A percentile compares a stretch with the other conserved stretches of the same genome.
Conservation (phyloP, 106 monocot genomes). For the Dendrobium nobile region DNA sequence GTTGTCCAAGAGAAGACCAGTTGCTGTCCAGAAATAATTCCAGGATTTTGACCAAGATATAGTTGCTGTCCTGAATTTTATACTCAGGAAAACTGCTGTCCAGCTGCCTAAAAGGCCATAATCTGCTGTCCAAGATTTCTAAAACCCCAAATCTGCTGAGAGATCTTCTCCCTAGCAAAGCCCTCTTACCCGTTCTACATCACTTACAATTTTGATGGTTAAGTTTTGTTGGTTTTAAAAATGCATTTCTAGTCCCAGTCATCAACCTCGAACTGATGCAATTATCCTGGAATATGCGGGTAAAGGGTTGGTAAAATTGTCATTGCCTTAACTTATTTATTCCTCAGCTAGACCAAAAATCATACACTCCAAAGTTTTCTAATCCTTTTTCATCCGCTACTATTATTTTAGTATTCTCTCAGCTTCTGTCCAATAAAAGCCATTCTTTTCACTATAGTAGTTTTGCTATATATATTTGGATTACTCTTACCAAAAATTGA, state of each 20-base stretch:
- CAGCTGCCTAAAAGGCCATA: too few species aligned
- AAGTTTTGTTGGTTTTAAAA: not conserved
- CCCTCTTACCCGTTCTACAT: too few species aligned
- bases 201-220: not conserved
- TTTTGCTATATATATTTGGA: not conserved
- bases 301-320: not conserved
- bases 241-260: not conserved
- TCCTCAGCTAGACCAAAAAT: not conserved
- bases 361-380: not conserved
- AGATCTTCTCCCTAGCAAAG: too few species aligned
- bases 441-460: not conserved
- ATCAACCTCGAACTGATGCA: not conserved
- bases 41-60: too few species aligned
- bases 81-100: too few species aligned
- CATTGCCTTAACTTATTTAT: not conserved
- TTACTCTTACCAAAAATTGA: not conserved
- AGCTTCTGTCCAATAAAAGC: not conserved
- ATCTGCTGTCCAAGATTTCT: too few species aligned
- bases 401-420: not conserved
- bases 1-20: too few species aligned
- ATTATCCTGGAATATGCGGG: not conserved
- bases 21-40: too few species aligned
- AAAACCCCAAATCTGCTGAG: too few species aligned
- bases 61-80: too few species aligned
- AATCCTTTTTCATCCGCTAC: not conserved